Conservation (phyloP, 257 asterid genomes). For the Gentiana straminea region DNA sequence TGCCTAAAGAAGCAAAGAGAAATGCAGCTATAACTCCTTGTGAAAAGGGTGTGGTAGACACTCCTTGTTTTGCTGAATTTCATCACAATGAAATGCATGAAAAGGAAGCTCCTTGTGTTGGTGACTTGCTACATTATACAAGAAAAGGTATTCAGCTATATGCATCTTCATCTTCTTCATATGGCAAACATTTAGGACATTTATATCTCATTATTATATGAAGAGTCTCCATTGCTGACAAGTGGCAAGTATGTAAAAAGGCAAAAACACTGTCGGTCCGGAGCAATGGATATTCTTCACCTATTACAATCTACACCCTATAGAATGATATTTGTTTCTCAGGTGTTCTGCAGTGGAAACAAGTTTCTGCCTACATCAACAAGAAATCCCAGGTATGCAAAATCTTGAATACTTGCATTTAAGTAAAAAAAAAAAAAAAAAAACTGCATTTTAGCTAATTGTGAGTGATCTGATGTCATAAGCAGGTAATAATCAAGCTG, state of each 20-base stretch:
- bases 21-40: conserved; percentile 76
- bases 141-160: conserved; percentile 37
- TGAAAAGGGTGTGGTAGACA: conserved; percentile 40
- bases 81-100: conserved; percentile 30
- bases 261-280: too few species aligned
- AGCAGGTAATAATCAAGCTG: conserved; percentile 59
- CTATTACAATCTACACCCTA: background rate
- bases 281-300: too few species aligned
- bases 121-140: conserved; percentile 67
- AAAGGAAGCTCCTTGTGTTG: conserved; percentile 47
- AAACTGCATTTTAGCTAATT: too few species aligned
- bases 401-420: background rate
- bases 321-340: conserved; percentile 11
- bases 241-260: background rate
- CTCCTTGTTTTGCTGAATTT: conserved; percentile 26
- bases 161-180: too few species aligned
- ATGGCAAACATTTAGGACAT: too few species aligned
- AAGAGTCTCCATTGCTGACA: too few species aligned
- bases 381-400: conserved; percentile 46
- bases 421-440: too few species aligned
- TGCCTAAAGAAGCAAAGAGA: conserved; percentile 68
- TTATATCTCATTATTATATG: too few species aligned
- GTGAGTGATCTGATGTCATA: background rate
- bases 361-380: conserved; percentile 53
- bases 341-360: conserved; percentile 65